Base-by-base conservation (phyloP, 352 stramenopile genomes). In the Globisporangium uncinulatum region DNA sequence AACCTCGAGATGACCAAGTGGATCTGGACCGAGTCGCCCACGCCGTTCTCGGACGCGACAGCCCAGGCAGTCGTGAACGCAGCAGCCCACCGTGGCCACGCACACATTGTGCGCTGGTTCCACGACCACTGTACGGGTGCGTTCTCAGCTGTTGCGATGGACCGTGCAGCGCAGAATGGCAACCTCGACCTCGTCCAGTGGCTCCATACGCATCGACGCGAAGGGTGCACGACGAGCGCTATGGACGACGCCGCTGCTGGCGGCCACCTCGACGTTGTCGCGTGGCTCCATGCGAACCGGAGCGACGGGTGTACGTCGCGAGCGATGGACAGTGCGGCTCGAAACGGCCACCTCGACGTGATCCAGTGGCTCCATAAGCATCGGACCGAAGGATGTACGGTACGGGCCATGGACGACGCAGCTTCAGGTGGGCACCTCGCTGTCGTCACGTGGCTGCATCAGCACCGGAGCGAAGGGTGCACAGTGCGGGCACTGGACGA, bases 61-160 rank as follows among this genome's bases (percentile, higher is more conserved):
- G 42, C 42, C 17, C 31, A 43, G 14, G 39, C n/a, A 9, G 32
- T 43, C 31, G 19, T 41, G 15, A 43, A 54, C 8, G 48, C 15
- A 11, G 45, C 48, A 1, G 31, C 31, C 2, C 29, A 24, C 8
- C 39, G 24, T 8, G 52, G 41, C 4, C 19, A 57, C 29, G 3
- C 24, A 4, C 21, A 31, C 10, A 44, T 47, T 6, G 29, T 57
- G 10, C 29, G 47, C 24, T 50, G 41, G 41, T 20, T 57, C 21
- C 53, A 74, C 19, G 58, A 58, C 29, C 47, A 71, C 36, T 29
- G 19, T 0, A 20, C 41, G n/a, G 29, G 46, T 0, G 52, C 4
- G 3, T 51, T 36, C 24, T 49, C 41, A 11, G 4, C 17, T 1
- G 6, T n/a, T 1, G 52, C 52, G 3, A 57, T 57, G 52, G 41